Conservation (phyloP, 768 basidiomycete genomes). For the Amanita molliuscula region DNA sequence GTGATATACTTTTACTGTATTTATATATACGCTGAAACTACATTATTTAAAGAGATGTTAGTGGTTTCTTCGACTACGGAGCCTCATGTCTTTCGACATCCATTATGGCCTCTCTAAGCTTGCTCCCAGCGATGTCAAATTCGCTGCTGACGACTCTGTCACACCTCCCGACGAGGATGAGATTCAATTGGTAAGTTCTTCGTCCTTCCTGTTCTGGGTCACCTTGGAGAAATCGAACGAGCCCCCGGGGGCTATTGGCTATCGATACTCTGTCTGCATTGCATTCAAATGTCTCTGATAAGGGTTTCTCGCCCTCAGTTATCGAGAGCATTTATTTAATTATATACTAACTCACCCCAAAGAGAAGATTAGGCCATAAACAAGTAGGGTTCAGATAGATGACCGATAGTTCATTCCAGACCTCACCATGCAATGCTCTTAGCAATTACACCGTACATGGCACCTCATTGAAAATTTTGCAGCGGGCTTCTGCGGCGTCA, state of each 20-base stretch:
- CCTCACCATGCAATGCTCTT: background rate
- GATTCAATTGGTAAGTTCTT: conserved; percentile 32
- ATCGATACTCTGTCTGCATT: conserved; percentile 63
- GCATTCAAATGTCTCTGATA: conserved; percentile 4
- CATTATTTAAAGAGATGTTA: too few species aligned
- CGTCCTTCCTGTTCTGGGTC: too few species aligned
- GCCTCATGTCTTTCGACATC: conserved; percentile 9
- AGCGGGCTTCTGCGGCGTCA: conserved; percentile 66
- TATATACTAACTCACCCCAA: conserved; percentile 38
- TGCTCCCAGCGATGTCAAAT: conserved; percentile 18
- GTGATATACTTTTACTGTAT: too few species aligned
- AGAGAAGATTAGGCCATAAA: conserved; percentile 75
- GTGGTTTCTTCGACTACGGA: too few species aligned
- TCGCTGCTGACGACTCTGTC: too few species aligned
- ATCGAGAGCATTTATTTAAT: conserved; percentile 23
- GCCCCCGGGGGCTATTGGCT: conserved; percentile 51
- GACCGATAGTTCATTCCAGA: background rate
- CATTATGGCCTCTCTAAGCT: conserved; percentile 15
- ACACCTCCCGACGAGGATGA: conserved; percentile 27
- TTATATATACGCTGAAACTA: too few species aligned
- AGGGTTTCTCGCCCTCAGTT: conserved; percentile 24
- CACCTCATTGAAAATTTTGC: conserved; percentile 76
- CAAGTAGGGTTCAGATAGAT: conserved; percentile 36
- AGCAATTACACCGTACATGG: conserved; percentile 88
- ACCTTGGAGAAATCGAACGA: conserved; percentile 17